Evolutionary conservation across 2,329 filamentous ascomycete species (phyloP).

Genomic region (Phaeosphaeriaceae sp.): DNA sequence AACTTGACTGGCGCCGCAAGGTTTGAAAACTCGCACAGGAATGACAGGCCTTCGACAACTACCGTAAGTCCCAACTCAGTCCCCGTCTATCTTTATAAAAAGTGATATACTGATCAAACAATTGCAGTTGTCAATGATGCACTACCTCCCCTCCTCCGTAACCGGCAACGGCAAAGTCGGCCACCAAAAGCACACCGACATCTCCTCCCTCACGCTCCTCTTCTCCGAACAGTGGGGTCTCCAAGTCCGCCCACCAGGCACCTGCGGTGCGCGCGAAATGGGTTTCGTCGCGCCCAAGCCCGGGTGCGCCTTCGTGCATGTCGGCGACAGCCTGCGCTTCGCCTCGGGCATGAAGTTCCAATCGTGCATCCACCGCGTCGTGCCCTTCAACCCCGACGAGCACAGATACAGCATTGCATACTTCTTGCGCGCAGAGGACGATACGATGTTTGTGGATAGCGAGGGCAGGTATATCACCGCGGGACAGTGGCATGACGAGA

Average conservation of each 20-base stretch:
- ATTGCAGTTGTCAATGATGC: conserved; percentile 44
- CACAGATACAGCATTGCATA: conserved; percentile 67
- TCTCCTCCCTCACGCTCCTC: conserved; percentile 38
- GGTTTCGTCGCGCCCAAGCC: conserved; percentile 58
- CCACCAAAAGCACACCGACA: conserved; percentile 45
- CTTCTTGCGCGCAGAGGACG: conserved; percentile 64
- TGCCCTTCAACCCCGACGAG: conserved; percentile 60
- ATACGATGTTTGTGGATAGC: conserved; percentile 63
- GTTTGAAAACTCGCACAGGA: conserved; percentile 41
- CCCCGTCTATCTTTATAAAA: background rate
- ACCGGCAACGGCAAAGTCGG: conserved; percentile 31
- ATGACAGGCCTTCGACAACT: conserved; percentile 40
- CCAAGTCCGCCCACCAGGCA: conserved; percentile 62
- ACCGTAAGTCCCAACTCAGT: conserved; percentile 22
- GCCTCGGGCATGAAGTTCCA: conserved; percentile 61
- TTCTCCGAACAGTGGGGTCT: conserved; percentile 66
- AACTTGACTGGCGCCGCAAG: conserved; percentile 32
- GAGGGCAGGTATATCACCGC: conserved; percentile 63
- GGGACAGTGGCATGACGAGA: conserved; percentile 46
- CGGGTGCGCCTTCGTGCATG: conserved; percentile 63
- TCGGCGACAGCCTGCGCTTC: conserved; percentile 66
- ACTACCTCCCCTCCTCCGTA: conserved; percentile 36
- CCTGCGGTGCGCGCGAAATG: conserved; percentile 35
- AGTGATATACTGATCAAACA: too few species aligned
- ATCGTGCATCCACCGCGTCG: conserved; percentile 65